A percentile compares a stretch with the other conserved stretches of the same genome.
Conservation (phyloP, 306 rosid genomes). For the Cyamopsis tetragonoloba region DNA sequence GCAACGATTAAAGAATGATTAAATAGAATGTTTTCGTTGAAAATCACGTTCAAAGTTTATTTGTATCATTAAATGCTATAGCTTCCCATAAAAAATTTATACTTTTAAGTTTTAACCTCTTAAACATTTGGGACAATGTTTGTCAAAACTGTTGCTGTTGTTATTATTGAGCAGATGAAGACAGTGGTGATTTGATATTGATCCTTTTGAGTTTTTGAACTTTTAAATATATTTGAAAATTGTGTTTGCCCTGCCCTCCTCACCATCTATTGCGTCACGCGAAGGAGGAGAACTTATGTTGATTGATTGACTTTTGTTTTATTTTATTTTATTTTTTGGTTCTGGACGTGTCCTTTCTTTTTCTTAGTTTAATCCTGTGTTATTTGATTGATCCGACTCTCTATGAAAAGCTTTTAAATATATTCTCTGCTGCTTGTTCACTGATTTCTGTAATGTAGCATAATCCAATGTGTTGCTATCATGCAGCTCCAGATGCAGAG, state of each 20-base stretch:
- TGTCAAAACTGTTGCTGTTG: too few relatives aligned
- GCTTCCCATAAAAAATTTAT: too few relatives aligned
- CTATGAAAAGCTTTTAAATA: slow-evolving; percentile 1
- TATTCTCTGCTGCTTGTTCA: not conserved
- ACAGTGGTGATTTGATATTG: not conserved
- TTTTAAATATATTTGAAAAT: not conserved
- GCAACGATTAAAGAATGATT: too few relatives aligned
- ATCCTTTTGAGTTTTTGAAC: not conserved
- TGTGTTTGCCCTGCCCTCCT: not conserved
- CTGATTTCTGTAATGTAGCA: slow-evolving; percentile 1
- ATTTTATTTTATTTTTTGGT: too few relatives aligned
- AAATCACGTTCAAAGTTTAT: too few relatives aligned
- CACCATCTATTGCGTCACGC: not conserved
- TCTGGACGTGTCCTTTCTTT: not conserved
- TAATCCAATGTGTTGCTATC: slow-evolving; percentile 15
- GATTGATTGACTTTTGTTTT: not conserved
- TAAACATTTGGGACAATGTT: too few relatives aligned
- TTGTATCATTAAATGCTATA: too few relatives aligned
- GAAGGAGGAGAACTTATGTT: slow-evolving; percentile 4
- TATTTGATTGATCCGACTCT: not conserved
- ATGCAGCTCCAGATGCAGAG: slow-evolving; percentile 55
- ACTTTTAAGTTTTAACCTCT: too few relatives aligned
- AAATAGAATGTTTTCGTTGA: too few relatives aligned
- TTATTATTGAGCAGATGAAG: not conserved
- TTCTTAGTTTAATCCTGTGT: not conserved